Evolutionary conservation across 495 filamentous ascomycete species (phyloP).

Genomic region (Hypoxylon perforatum): DNA sequence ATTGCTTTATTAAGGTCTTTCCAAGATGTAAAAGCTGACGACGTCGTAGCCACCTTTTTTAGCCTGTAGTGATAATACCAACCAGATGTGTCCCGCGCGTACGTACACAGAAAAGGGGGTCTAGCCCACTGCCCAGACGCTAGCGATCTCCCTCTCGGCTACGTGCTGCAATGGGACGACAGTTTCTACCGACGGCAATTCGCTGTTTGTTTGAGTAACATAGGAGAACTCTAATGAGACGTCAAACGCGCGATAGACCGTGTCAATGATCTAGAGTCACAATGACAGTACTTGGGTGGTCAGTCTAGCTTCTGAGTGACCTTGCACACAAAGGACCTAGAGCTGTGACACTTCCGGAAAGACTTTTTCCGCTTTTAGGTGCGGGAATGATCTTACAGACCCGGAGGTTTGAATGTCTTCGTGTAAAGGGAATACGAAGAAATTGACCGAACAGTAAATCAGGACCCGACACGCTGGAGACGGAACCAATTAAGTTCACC

Average conservation of each 20-base stretch:
- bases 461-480: slow-evolving; percentile 29
- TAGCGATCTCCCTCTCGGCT: slow-evolving; percentile 26
- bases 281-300: background rate
- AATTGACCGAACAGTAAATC: slow-evolving; percentile 29
- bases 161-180: slow-evolving; percentile 25
- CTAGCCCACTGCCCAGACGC: slow-evolving; percentile 19
- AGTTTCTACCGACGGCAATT: slow-evolving; percentile 13
- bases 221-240: slow-evolving; percentile 27
- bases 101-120: slow-evolving; percentile 2
- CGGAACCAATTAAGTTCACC: slow-evolving; percentile 27
- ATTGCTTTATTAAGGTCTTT: slow-evolving; percentile 2
- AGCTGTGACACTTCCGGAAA: slow-evolving; percentile 2
- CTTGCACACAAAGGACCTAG: slow-evolving; percentile 4
- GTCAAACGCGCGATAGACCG: background rate
- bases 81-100: background rate
- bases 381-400: slow-evolving; percentile 5
- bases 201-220: background rate
- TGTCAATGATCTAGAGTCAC: background rate
- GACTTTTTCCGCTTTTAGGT: slow-evolving; percentile 1
- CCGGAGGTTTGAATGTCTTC: slow-evolving; percentile 19
- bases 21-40: slow-evolving; percentile 8
- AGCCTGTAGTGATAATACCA: slow-evolving; percentile 7
- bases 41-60: slow-evolving; percentile 11
- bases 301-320: background rate
- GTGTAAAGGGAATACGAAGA: slow-evolving; percentile 22